phyloP scores from a whole-genome alignment of 306 rosid genomes.

The Hippophae tibetana region DNA sequence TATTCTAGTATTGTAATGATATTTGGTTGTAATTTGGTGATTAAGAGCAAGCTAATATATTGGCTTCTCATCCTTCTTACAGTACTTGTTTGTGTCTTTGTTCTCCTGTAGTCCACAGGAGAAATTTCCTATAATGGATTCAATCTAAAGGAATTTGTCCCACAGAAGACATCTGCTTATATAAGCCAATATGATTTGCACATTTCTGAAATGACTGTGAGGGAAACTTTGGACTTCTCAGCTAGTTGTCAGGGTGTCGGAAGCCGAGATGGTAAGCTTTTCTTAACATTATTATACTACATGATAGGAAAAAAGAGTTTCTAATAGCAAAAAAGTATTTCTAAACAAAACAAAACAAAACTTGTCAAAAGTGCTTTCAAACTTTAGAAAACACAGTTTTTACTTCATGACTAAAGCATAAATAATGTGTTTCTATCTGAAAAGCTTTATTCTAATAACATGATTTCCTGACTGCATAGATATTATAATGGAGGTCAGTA shows the following conservation, averaged over 20 bases:
- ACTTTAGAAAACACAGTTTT: too few species aligned
- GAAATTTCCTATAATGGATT: slow-evolving; percentile 50
- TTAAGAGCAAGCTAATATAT: neutral
- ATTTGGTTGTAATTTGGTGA: neutral
- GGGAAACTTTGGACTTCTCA: slow-evolving; percentile 71
- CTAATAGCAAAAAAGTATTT: too few species aligned
- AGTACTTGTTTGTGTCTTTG: neutral
- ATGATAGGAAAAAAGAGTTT: neutral
- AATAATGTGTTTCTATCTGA: too few species aligned
- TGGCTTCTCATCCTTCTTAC: neutral
- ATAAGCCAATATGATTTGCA: slow-evolving; percentile 64
- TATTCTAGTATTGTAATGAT: neutral
- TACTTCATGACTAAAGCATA: too few species aligned
- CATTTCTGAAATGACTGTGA: slow-evolving; percentile 66
- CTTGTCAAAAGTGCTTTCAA: too few species aligned
- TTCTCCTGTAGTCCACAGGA: slow-evolving; percentile 33
- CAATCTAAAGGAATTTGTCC: slow-evolving; percentile 47
- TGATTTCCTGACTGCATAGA: slow-evolving; percentile 24
- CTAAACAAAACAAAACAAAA: too few species aligned
- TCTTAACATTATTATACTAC: neutral
- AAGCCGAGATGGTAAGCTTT: slow-evolving; percentile 43
- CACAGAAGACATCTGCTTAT: slow-evolving; percentile 60
- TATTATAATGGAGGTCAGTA: slow-evolving; percentile 50
- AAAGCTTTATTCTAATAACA: too few species aligned
- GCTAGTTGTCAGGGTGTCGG: slow-evolving; percentile 72